phyloP scores from a whole-genome alignment of 2,329 filamentous ascomycete genomes.

The Colletotrichum tabaci region DNA sequence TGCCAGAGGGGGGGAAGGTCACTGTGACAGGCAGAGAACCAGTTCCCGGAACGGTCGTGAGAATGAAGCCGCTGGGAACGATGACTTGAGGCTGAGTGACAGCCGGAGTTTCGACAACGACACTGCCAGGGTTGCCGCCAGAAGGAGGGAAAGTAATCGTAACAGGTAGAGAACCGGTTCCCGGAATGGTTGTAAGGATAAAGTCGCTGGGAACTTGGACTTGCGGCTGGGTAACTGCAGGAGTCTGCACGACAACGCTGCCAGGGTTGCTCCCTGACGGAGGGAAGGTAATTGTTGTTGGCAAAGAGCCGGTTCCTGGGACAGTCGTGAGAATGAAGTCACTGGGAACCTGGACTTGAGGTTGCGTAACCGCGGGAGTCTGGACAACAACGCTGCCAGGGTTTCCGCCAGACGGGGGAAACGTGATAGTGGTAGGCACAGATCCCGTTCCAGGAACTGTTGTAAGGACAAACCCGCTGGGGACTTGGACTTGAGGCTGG shows the following conservation, averaged over 20 bases:
- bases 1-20: neutral
- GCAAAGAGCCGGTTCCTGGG: neutral
- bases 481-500: no score
- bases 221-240: neutral
- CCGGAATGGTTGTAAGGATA: neutral
- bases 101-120: neutral
- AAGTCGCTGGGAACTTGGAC: neutral
- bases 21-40: neutral
- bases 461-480: no score
- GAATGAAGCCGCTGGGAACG: no score
- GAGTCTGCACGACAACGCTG: constrained; percentile 4
- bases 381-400: no score
- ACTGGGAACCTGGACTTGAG: neutral
- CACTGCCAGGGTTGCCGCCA: neutral
- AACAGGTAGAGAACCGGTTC: neutral
- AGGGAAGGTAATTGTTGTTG: neutral
- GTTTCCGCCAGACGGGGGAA: no score
- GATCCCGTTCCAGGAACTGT: no score
- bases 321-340: constrained; percentile 1
- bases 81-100: no score
- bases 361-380: no score
- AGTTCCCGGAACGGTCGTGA: no score
- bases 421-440: no score
- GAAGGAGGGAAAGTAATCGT: neutral
- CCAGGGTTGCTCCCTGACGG: constrained; percentile 18